Evolutionary conservation across 164 flowering plant genomes (phyloP), one percentile per base, ranked within the genome.

Genomic region (Amborella trichopoda): DNA sequence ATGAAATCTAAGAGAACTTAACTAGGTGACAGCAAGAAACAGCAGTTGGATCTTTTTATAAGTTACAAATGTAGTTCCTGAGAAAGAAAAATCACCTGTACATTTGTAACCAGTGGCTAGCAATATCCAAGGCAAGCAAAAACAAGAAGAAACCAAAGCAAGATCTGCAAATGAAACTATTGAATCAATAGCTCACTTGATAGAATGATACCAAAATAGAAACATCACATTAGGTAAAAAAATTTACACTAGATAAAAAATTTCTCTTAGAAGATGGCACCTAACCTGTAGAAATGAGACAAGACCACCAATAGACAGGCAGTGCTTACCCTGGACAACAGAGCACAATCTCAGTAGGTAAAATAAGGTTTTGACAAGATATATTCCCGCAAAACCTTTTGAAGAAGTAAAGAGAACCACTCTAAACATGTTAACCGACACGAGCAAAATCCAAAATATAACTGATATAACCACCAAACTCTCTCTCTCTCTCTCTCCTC

Each of bases 71-170:
- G n/a, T n/a, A n/a, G n/a, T n/a, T n/a, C n/a, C n/a, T n/a, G n/a
- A n/a, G n/a, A 5, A 27, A 3, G 13, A 38, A 21, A 28, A 23
- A 44, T 16, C 71, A 91, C 99, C 96, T 87, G 70, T 84, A 91
- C 99, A 91, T 87, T 64, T 91, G 99, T 40, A 91, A 55, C 99
- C 99, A 91, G 63, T 91, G 99, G 71, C 99, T 91, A 27, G 72
- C 68, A 58, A 84, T 80, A 66, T 91, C 96, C 40, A 91, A 54
- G 46, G 86, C 94, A 47, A 87, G 94, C 67, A 91, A 56, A 40
- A 74, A 73, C 68, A 91, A 56, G 4, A 38, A 38, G 76, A 81
- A 83, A 54, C 64, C 49, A 52, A 83, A 63, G 38, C 91, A 75
- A 59, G 97, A 93, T 53, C 95, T 85, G 79, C 50, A 67, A 43